Base-by-base conservation (phyloP, 2,329 filamentous ascomycete genomes). In the Pseudocercospora vitis region DNA sequence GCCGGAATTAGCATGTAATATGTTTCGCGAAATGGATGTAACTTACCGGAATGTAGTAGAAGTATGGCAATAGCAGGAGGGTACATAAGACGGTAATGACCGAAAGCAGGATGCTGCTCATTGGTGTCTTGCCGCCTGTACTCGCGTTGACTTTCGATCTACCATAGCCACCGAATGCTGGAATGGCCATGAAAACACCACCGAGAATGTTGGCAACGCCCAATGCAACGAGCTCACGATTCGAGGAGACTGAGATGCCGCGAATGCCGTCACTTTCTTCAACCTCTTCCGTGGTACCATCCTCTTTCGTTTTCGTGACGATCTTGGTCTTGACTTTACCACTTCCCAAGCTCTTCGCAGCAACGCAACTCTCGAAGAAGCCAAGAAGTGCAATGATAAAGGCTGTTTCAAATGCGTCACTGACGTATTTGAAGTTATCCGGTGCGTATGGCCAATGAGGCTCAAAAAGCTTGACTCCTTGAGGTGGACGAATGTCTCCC, bases 301-400 rank as follows among this genome's bases (percentile, higher is more conserved):
- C 62, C 18, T 63, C 57, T 28, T 59, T 61, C 12, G 52, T 56
- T 57, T 86, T 82, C 47, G 77, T 77, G 23, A 60, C 53, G 6
- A 40, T 55, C 35, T 82, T 74, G 8, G 68, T 71, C 58, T 86
- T 83, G 8, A 65, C 63, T 52, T 76, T 82, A 5, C 77, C 77
- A 44, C 76, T 77, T 11, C 87, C 88, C 2, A 99, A 76, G 58
- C 89, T 92, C 73, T 97, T 97, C 29, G 94, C 94, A 1, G 94
- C 94, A 9, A 99, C 91, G 0, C 91, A 96, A 2, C 90, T 96
- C 72, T 99, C 94, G 65, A 99, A 99, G 73, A 99, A 99, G n/a
- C 94, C 94, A 0, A 99, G 84, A 19, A 99, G 79, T 0, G 91
- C 90, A 60, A 99, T 96, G 50, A 97, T 79, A 66, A 99, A 96